phyloP scores from a whole-genome alignment of 495 filamentous ascomycete species.

The Neurospora africana region DNA sequence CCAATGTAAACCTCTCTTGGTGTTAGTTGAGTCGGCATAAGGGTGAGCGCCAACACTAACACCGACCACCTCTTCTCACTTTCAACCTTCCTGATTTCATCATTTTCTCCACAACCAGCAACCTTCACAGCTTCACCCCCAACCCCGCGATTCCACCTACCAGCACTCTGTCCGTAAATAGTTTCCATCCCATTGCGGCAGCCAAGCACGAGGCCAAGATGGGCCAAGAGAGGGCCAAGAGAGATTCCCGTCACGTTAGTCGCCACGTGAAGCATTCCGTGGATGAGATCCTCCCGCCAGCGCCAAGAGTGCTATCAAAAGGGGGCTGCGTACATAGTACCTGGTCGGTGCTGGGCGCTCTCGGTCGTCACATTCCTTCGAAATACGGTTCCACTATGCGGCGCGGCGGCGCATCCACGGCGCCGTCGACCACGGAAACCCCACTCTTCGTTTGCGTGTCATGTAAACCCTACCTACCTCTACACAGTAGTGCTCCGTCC shows the following conservation, averaged over 20 bases:
- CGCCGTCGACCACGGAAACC: background rate
- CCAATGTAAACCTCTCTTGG: background rate
- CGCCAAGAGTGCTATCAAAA: constrained; percentile 4
- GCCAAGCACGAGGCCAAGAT: constrained; percentile 1
- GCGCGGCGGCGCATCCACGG: background rate
- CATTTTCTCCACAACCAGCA: background rate
- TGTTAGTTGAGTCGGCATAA: background rate
- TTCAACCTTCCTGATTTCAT: background rate
- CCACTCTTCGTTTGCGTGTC: background rate
- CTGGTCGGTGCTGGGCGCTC: background rate
- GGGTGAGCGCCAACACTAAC: background rate
- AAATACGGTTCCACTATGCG: background rate
- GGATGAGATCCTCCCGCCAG: background rate
- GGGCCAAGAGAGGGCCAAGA: background rate
- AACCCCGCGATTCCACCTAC: background rate
- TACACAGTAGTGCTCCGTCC: background rate
- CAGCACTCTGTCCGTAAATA: background rate
- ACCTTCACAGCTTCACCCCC: background rate
- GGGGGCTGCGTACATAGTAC: background rate
- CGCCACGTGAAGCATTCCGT: constrained; percentile 2
- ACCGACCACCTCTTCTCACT: background rate
- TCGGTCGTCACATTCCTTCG: background rate
- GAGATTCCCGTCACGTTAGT: background rate
- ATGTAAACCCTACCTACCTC: background rate
- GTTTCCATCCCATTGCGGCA: background rate